Evolutionary conservation across 805 yeast genomes (phyloP).

Genomic region (Metschnikowia drakensbergensis): DNA sequence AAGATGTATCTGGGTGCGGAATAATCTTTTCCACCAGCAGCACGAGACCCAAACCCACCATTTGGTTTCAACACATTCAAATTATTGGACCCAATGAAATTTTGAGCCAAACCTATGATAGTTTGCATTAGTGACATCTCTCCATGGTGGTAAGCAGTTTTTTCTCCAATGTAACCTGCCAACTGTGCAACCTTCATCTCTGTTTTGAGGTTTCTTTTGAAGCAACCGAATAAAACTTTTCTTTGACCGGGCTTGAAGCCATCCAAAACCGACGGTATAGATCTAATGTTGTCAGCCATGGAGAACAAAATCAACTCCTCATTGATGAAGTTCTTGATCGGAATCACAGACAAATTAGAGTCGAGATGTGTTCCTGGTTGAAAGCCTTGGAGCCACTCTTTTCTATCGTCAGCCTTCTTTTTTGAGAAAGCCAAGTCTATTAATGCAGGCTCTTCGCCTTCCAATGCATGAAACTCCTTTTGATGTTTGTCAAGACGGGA

Average conservation of each 20-base stretch:
- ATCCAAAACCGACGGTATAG: slow-evolving; percentile 90
- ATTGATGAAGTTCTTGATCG: slow-evolving; percentile 90
- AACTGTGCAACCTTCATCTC: slow-evolving; percentile 90
- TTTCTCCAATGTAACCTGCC: slow-evolving; percentile 84
- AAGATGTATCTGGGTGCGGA: slow-evolving; percentile 97
- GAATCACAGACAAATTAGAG: slow-evolving; percentile 69
- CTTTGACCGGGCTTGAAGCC: slow-evolving; percentile 98
- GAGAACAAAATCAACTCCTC: slow-evolving; percentile 92
- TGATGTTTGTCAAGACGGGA: slow-evolving; percentile 79
- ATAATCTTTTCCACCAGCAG: slow-evolving; percentile 96
- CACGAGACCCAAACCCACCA: slow-evolving; percentile 96
- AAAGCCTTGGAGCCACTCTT: slow-evolving; percentile 91
- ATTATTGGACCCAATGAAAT: slow-evolving; percentile 90
- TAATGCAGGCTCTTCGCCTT: slow-evolving; percentile 67
- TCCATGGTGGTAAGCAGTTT: slow-evolving; percentile 94
- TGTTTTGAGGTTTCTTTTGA: slow-evolving; percentile 67
- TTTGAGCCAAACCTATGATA: slow-evolving; percentile 91
- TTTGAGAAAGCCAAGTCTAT: slow-evolving; percentile 94
- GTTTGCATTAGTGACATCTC: slow-evolving; percentile 85
- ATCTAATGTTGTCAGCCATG: slow-evolving; percentile 93
- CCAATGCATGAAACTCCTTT: slow-evolving; percentile 77
- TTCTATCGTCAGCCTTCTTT: slow-evolving; percentile 93
- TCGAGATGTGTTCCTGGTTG: slow-evolving; percentile 91
- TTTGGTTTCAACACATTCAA: slow-evolving; percentile 80
- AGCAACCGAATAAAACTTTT: slow-evolving; percentile 84